Evolutionary conservation across 2,329 filamentous ascomycete genomes (phyloP).

Genomic region (Phoma sp.): DNA sequence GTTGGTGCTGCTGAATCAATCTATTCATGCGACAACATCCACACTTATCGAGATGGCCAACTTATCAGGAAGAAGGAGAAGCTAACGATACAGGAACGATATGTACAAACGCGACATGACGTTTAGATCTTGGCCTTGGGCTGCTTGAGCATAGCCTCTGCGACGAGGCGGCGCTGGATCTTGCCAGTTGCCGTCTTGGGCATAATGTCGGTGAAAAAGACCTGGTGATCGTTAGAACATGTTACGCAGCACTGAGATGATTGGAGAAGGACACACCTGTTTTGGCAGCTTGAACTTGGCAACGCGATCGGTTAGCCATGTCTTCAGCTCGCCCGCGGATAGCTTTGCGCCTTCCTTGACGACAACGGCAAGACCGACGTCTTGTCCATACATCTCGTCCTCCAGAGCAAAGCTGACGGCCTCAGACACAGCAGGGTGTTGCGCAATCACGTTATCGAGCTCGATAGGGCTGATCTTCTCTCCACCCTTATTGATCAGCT

Average conservation of each 20-base stretch:
- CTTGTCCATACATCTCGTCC: slow-evolving; percentile 83
- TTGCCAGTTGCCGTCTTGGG: slow-evolving; percentile 93
- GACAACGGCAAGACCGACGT: slow-evolving; percentile 78
- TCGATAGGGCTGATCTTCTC: slow-evolving; percentile 92
- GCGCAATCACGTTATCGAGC: slow-evolving; percentile 80
- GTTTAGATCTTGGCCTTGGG: slow-evolving; percentile 60
- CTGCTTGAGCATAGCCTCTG: slow-evolving; percentile 78
- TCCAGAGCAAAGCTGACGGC: slow-evolving; percentile 84
- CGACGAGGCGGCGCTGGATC: slow-evolving; percentile 85
- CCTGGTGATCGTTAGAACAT: slow-evolving; percentile 51
- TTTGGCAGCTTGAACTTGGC: slow-evolving; percentile 88
- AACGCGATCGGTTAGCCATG: slow-evolving; percentile 72
- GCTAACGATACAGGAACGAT: slow-evolving; percentile 11
- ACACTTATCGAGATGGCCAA: slow-evolving; percentile 9
- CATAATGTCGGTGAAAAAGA: slow-evolving; percentile 84
- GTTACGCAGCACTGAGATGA: slow-evolving; percentile 16
- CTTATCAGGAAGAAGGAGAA: neutral
- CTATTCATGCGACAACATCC: slow-evolving; percentile 15
- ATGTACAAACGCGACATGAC: slow-evolving; percentile 12
- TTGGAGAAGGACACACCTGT: slow-evolving; percentile 61
- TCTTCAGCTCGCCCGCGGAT: slow-evolving; percentile 67
- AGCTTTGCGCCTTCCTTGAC: slow-evolving; percentile 66
- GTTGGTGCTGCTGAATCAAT: slow-evolving; percentile 12
- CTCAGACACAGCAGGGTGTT: slow-evolving; percentile 74
- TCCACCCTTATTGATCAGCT: slow-evolving; percentile 88